Percentiles rank a stretch among this genome's conserved stretches.
These are phyloP conservation scores for Benincasa hispida DNA, from an alignment of 306 rosid species.

Conservation along the genomic window DNA sequence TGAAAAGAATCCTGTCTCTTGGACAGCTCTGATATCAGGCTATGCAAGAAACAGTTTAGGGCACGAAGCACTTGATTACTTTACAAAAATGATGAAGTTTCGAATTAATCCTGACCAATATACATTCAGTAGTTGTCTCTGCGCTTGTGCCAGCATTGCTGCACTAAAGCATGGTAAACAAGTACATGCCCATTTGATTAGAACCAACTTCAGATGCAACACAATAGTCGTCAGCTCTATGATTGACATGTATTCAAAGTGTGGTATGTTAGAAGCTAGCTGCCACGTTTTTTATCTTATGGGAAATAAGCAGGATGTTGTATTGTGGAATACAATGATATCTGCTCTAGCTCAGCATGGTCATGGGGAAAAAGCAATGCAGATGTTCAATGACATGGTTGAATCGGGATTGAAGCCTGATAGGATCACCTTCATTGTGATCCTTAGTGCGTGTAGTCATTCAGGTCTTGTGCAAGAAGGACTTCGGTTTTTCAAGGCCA, in stretches of 20 bases:
- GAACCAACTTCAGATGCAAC: constrained; percentile 46
- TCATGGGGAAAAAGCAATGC: constrained; percentile 39
- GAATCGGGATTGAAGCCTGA: constrained; percentile 51
- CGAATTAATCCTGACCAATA: constrained; percentile 58
- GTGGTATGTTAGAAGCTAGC: constrained; percentile 51
- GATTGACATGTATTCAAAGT: constrained; percentile 71
- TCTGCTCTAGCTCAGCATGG: constrained; percentile 60
- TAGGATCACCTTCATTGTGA: constrained; percentile 40
- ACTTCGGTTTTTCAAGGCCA: constrained; percentile 43
- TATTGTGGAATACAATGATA: constrained; percentile 67
- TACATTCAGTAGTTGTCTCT: constrained; percentile 66
- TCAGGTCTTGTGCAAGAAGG: constrained; percentile 70
- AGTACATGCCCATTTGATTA: constrained; percentile 46
- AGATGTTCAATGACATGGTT: constrained; percentile 39
- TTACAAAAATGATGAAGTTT: constrained; percentile 38
- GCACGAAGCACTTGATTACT: constrained; percentile 55
- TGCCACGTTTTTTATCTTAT: constrained; percentile 28
- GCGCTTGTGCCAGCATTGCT: constrained; percentile 58
- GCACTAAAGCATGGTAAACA: constrained; percentile 59
- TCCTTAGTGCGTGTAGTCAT: constrained; percentile 67
- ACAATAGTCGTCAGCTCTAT: constrained; percentile 61
- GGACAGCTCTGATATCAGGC: constrained; percentile 67
- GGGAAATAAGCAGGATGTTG: constrained; percentile 46
- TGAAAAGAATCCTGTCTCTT: constrained; percentile 48
- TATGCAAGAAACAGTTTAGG: constrained; percentile 57